Conservation (phyloP, 768 basidiomycete species). For the Suillus occidentalis region DNA sequence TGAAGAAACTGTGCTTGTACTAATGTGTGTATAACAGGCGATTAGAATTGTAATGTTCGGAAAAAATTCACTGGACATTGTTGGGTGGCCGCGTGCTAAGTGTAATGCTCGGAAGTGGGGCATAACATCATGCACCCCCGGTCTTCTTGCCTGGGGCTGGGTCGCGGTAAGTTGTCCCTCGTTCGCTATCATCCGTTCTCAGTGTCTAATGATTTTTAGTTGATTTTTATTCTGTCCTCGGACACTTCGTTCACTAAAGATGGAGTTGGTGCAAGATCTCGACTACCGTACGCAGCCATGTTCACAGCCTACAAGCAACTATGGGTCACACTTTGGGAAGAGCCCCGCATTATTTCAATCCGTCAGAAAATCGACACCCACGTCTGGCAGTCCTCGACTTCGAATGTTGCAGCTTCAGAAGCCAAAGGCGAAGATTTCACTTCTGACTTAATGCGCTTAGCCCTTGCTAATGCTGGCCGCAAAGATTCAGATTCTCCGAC, state of each 20-base stretch:
- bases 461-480: too few species aligned
- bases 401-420: too few species aligned
- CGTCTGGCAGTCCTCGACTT: background rate
- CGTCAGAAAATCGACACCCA: fast-evolving
- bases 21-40: too few species aligned
- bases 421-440: too few species aligned
- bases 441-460: too few species aligned
- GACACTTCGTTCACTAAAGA: background rate
- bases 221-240: background rate
- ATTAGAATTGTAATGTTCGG: background rate
- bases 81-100: background rate
- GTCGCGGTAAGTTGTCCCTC: background rate
- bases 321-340: background rate
- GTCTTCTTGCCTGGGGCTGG: background rate
- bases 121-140: background rate
- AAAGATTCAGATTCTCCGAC: too few species aligned
- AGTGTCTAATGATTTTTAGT: background rate
- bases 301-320: background rate
- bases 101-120: background rate
- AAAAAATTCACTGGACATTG: background rate
- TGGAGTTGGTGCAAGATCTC: background rate
- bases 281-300: background rate
- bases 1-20: too few species aligned
- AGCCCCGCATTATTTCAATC: background rate
- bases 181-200: background rate